Evolutionary conservation across 495 filamentous ascomycete genomes (phyloP).

Genomic region (Parmelia sp.): DNA sequence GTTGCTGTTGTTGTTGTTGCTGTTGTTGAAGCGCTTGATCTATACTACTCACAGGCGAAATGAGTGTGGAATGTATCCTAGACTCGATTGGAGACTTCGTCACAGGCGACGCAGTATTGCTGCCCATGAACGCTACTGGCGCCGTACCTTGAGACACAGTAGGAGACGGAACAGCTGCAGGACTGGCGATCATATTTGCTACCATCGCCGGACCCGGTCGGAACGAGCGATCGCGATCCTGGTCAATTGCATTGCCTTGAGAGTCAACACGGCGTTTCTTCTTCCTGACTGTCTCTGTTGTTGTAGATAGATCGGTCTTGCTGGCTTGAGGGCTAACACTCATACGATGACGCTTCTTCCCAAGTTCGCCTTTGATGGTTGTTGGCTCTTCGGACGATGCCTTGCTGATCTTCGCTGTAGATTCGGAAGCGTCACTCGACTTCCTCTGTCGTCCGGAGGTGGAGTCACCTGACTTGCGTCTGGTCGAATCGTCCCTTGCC

Average conservation of each 20-base stretch:
- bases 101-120: conserved; percentile 21
- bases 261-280: conserved; percentile 45
- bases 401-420: conserved; percentile 13
- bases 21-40: conserved; percentile 23
- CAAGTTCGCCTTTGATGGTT: conserved; percentile 33
- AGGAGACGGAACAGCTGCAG: conserved; percentile 28
- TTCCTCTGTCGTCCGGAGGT: conserved; percentile 19
- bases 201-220: conserved; percentile 32
- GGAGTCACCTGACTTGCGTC: conserved; percentile 41
- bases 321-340: conserved; percentile 62
- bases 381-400: conserved; percentile 15
- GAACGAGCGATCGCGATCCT: conserved; percentile 17
- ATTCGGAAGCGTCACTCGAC: conserved; percentile 15
- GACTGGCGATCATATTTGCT: conserved; percentile 33
- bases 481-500: conserved; percentile 29
- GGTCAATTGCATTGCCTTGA: conserved; percentile 22
- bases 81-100: conserved; percentile 19
- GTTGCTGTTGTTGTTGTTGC: conserved; percentile 2
- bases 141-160: conserved; percentile 26
- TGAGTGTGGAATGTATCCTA: conserved; percentile 8
- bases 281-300: conserved; percentile 38
- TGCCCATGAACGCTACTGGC: conserved; percentile 29
- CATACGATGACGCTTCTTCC: conserved; percentile 58
- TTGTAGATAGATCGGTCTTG: conserved; percentile 45
- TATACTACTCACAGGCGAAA: conserved; percentile 20